phyloP scores from a whole-genome alignment of 768 basidiomycete genomes.

The Amanita thiersii region DNA sequence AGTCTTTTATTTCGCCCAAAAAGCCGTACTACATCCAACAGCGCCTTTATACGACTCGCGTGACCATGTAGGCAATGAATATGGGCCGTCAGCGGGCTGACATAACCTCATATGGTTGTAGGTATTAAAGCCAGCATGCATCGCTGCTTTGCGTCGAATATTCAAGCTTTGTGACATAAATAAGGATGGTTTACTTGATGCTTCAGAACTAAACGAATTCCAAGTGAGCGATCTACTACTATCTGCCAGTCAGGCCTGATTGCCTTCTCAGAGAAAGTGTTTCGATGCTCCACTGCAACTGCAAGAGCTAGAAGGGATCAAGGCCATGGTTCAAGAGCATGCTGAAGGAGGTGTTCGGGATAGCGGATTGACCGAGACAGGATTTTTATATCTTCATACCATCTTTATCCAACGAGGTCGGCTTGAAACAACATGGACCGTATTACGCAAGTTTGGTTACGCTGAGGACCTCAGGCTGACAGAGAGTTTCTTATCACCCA shows the following conservation, averaged over 20 bases:
- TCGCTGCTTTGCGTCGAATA: constrained; percentile 82
- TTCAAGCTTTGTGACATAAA: constrained; percentile 95
- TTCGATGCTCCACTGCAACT: constrained; percentile 88
- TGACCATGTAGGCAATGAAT: constrained; percentile 62
- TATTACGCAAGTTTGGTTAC: constrained; percentile 91
- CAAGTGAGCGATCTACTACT: constrained; percentile 50
- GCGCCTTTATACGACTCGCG: constrained; percentile 95
- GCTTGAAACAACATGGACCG: constrained; percentile 97
- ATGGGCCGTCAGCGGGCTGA: constrained; percentile 4
- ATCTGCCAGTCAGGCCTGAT: background rate
- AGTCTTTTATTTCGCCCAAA: constrained; percentile 98
- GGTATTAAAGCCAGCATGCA: constrained; percentile 90
- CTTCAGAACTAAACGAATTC: constrained; percentile 91
- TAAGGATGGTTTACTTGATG: constrained; percentile 89
- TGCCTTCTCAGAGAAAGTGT: constrained; percentile 67
- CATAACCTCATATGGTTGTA: constrained; percentile 21
- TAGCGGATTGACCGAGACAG: constrained; percentile 82
- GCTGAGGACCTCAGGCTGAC: constrained; percentile 88
- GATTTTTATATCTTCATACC: constrained; percentile 92
- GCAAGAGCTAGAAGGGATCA: constrained; percentile 95
- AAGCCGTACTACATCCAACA: constrained; percentile 93
- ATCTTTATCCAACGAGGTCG: constrained; percentile 94
- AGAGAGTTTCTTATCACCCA: constrained; percentile 82
- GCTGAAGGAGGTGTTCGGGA: constrained; percentile 68
- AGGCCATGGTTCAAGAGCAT: constrained; percentile 79